phyloP scores from a whole-genome alignment of 345 rosid genomes.

The Arabis alpina region DNA sequence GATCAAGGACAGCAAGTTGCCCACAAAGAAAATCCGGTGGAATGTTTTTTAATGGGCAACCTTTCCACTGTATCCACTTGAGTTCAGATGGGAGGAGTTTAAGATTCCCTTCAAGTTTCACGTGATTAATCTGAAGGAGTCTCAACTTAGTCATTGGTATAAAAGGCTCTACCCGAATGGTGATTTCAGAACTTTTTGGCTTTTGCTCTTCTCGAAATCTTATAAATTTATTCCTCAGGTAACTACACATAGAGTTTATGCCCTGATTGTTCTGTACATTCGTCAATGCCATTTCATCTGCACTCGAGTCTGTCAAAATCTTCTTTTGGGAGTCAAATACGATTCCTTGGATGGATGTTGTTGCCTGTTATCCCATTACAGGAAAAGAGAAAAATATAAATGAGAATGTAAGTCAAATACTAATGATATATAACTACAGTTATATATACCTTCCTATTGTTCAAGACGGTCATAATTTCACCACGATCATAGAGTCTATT shows the following conservation, averaged over 20 bases:
- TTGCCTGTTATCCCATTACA: slow-evolving; percentile 46
- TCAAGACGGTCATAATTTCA: slow-evolving; percentile 55
- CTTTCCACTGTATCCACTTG: slow-evolving; percentile 78
- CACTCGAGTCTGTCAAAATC: slow-evolving; percentile 15
- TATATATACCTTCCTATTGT: slow-evolving; percentile 45
- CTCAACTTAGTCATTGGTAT: slow-evolving; percentile 44
- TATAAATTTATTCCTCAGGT: slow-evolving; percentile 31
- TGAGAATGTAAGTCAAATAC: neutral
- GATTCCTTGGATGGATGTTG: slow-evolving; percentile 49
- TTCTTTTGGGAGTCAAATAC: slow-evolving; percentile 44
- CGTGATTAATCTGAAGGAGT: slow-evolving; percentile 46
- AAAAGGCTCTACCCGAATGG: slow-evolving; percentile 48
- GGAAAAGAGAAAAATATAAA: neutral
- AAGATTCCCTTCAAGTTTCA: slow-evolving; percentile 57
- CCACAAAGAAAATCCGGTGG: slow-evolving; percentile 47
- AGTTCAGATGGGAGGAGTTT: slow-evolving; percentile 54
- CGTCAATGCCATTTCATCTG: neutral
- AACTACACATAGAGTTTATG: slow-evolving; percentile 15
- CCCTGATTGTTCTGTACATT: slow-evolving; percentile 8
- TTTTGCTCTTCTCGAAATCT: slow-evolving; percentile 14
- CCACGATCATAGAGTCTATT: slow-evolving; percentile 67
- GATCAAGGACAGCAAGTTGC: slow-evolving; percentile 73
- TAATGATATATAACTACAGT: neutral
- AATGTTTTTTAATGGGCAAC: slow-evolving; percentile 53
- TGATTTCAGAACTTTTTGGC: slow-evolving; percentile 31